Conservation (phyloP, 306 rosid genomes). For the Cicer pinnatifidum region DNA sequence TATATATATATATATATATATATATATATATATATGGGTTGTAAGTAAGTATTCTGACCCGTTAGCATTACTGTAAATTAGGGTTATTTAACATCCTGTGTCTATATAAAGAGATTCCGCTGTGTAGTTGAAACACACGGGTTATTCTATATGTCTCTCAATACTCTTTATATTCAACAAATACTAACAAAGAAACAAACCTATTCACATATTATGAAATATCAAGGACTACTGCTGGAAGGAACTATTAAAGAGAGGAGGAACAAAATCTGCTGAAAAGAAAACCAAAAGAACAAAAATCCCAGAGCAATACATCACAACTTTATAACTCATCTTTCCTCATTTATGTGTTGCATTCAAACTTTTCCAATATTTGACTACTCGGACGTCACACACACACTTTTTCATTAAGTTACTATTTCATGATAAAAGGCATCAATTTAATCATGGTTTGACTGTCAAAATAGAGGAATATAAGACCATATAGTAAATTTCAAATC, state of each 20-base stretch:
- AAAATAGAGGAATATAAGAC: constrained; percentile 4
- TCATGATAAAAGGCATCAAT: constrained; percentile 11
- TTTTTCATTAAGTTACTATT: not conserved
- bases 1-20: too few species aligned
- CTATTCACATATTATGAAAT: constrained; percentile 1
- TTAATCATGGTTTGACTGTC: not conserved
- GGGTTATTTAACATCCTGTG: too few species aligned
- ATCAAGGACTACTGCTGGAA: constrained; percentile 10
- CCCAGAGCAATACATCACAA: constrained; percentile 20
- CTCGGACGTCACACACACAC: not conserved
- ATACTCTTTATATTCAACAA: too few species aligned
- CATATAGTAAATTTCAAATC: constrained; percentile 8
- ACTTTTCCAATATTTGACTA: constrained; percentile 17
- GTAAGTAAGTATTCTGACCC: too few species aligned
- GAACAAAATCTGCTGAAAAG: not conserved
- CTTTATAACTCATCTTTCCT: constrained; percentile 21
- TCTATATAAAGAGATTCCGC: too few species aligned
- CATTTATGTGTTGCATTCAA: constrained; percentile 27
- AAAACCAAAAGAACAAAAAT: constrained; percentile 25
- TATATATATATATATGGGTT: too few species aligned
- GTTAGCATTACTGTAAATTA: too few species aligned
- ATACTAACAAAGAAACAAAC: constrained; percentile 1
- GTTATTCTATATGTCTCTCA: too few species aligned
- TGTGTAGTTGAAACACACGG: too few species aligned
- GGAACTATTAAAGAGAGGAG: not conserved